Evolutionary conservation across 2,329 filamentous ascomycete species (phyloP).

Genomic region (Diaporthe sp.): DNA sequence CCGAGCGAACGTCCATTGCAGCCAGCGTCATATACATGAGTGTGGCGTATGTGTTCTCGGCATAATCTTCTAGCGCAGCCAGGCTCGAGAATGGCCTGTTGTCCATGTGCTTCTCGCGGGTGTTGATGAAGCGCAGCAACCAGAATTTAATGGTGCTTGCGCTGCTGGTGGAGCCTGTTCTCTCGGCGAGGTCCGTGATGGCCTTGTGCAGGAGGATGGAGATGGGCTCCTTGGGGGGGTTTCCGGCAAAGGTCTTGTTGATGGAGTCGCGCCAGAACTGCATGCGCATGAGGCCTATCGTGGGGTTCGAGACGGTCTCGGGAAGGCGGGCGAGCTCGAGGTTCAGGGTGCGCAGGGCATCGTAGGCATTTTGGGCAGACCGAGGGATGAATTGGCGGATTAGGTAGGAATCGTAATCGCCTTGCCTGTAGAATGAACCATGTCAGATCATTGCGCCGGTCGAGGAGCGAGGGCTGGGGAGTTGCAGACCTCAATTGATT

Average conservation of each 20-base stretch:
- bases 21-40: conserved; percentile 91
- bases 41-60: conserved; percentile 95
- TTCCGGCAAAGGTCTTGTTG: conserved; percentile 80
- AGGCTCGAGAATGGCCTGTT: conserved; percentile 86
- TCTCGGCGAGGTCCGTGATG: conserved; percentile 71
- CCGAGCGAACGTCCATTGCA: conserved; percentile 81
- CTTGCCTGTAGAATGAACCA: conserved; percentile 70
- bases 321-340: conserved; percentile 91
- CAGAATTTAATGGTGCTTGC: conserved; percentile 76
- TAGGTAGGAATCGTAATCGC: conserved; percentile 90
- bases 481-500: conserved; percentile 64
- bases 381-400: conserved; percentile 87
- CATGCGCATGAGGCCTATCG: conserved; percentile 88
- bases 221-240: conserved; percentile 90
- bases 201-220: conserved; percentile 85
- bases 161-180: conserved; percentile 55
- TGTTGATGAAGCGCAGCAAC: conserved; percentile 82
- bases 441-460: conserved; percentile 11
- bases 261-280: conserved; percentile 96
- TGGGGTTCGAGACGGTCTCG: conserved; percentile 89
- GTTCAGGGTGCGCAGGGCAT: conserved; percentile 92
- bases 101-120: conserved; percentile 85
- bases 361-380: conserved; percentile 83
- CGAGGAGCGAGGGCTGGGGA: neutral
- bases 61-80: conserved; percentile 84